Percentiles rank a stretch among this genome's conserved stretches.
phyloP scores from a whole-genome alignment of 139 green algal species.

The Yamagishiella unicocca region DNA sequence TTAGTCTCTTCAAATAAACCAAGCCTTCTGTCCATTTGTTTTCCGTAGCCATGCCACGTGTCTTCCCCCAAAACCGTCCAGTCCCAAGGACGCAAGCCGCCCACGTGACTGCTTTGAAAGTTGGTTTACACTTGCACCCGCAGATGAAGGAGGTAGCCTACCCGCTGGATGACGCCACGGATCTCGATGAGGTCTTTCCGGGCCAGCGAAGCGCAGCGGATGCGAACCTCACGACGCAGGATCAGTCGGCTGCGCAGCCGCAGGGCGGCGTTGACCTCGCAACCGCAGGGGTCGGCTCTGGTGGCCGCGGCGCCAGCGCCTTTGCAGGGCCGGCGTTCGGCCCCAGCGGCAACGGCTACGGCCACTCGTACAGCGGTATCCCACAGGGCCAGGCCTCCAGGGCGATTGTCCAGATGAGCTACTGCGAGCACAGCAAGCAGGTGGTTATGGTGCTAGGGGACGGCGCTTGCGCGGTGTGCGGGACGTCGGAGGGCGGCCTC shows the following conservation, averaged over 20 bases:
- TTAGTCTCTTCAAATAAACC: no score
- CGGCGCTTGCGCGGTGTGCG: conserved; percentile 59
- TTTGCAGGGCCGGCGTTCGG: no score
- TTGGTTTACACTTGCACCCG: not conserved
- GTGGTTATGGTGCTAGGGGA: conserved; percentile 62
- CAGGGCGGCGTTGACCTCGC: no score
- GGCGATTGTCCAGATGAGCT: conserved; percentile 52
- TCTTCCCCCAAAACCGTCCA: no score
- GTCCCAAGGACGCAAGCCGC: no score
- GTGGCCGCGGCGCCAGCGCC: not conserved
- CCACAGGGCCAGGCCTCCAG: not conserved
- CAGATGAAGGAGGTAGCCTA: conserved; percentile 46
- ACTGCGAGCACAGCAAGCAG: conserved; percentile 47
- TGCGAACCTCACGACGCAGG: not conserved
- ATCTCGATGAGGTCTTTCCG: not conserved
- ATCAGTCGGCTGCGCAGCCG: not conserved
- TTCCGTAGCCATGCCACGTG: no score
- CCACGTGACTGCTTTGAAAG: no score
- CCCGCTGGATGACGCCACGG: conserved; percentile 24
- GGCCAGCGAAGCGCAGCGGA: not conserved
- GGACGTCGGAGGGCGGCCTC: conserved; percentile 21
- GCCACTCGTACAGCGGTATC: not conserved
- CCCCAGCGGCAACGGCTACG: not conserved
- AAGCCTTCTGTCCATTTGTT: no score
- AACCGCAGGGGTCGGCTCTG: not conserved